Conservation (phyloP, 371 early-diverging fungal species). For the Syncephalis fuscata region DNA sequence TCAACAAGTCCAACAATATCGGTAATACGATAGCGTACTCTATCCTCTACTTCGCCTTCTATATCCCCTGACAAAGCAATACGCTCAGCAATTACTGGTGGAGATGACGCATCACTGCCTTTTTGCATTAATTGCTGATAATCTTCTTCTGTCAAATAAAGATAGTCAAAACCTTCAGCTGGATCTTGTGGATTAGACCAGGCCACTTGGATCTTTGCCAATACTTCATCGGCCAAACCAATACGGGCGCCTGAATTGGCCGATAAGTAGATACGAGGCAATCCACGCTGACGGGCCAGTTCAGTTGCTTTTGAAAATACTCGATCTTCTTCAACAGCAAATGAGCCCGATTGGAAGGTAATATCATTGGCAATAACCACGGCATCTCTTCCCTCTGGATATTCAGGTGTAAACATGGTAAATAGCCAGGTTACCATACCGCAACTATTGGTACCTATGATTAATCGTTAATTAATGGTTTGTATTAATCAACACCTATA, state of each 20-base stretch:
- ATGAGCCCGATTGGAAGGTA: slow-evolving; percentile 93
- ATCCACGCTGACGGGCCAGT: slow-evolving; percentile 65
- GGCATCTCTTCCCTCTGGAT: slow-evolving; percentile 73
- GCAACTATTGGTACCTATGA: slow-evolving; percentile 42
- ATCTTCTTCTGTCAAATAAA: slow-evolving; percentile 73
- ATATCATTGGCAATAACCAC: slow-evolving; percentile 98
- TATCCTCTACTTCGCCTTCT: slow-evolving; percentile 47
- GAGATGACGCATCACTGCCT: slow-evolving; percentile 6
- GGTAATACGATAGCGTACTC: slow-evolving; percentile 54
- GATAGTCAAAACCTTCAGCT: slow-evolving; percentile 74
- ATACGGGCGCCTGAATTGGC: slow-evolving; percentile 99
- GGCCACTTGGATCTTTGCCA: slow-evolving; percentile 62
- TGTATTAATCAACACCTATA: too few relatives aligned
- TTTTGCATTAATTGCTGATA: slow-evolving; percentile 36
- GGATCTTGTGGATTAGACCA: slow-evolving; percentile 77
- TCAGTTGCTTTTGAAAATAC: slow-evolving; percentile 87
- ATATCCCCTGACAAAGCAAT: slow-evolving; percentile 48
- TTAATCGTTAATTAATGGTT: too few relatives aligned
- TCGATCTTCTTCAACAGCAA: slow-evolving; percentile 87
- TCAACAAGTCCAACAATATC: slow-evolving; percentile 82
- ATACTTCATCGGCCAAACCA: slow-evolving; percentile 89
- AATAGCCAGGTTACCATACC: slow-evolving; percentile 97
- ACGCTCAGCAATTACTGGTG: slow-evolving; percentile 22
- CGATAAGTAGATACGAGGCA: slow-evolving; percentile 92
- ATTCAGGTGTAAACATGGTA: slow-evolving; percentile 84